These are phyloP conservation scores for Porpolomopsis calyptriformis DNA, from an alignment of 768 basidiomycete genomes.

Conservation along the genomic window DNA sequence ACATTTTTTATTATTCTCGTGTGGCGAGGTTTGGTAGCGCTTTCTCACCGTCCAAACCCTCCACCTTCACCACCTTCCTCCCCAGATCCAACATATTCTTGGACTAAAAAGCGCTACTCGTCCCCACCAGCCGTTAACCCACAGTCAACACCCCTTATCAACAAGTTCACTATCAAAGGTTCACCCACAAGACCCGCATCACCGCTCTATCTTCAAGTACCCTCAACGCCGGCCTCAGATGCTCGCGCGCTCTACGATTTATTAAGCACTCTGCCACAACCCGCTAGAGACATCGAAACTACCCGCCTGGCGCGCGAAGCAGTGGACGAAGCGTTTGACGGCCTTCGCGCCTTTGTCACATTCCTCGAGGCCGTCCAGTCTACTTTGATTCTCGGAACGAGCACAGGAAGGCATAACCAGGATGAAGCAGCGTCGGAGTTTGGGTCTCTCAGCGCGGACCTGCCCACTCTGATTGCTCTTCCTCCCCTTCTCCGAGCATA, in stretches of 20 bases:
- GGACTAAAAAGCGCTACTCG: conserved; percentile 32
- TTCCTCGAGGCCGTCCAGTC: conserved; percentile 43
- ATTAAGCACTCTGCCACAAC: conserved; percentile 50
- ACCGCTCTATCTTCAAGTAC: conserved; percentile 30
- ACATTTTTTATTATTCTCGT: conserved; percentile 62
- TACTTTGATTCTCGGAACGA: conserved; percentile 11
- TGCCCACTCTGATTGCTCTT: conserved; percentile 67
- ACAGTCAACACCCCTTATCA: conserved; percentile 44
- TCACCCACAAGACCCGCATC: conserved; percentile 61
- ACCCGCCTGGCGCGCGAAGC: conserved; percentile 63
- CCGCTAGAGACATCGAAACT: conserved; percentile 35
- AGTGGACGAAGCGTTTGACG: conserved; percentile 68
- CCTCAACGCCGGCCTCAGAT: conserved; percentile 43
- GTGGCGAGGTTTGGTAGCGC: conserved; percentile 65
- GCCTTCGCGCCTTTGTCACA: conserved; percentile 43
- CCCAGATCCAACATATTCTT: conserved; percentile 23
- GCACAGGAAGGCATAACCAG: conserved; percentile 11
- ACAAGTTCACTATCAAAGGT: conserved; percentile 56
- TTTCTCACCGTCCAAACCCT: conserved; percentile 48
- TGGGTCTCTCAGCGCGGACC: conserved; percentile 43
- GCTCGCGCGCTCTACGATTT: conserved; percentile 53
- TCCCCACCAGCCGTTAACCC: conserved; percentile 35
- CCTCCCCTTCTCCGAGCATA: conserved; percentile 52
- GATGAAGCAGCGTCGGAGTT: conserved; percentile 34
- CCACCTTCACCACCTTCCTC: conserved; percentile 31